Evolutionary conservation across 208 protist species (phyloP).

Genomic region (Cochliopodium minus): DNA sequence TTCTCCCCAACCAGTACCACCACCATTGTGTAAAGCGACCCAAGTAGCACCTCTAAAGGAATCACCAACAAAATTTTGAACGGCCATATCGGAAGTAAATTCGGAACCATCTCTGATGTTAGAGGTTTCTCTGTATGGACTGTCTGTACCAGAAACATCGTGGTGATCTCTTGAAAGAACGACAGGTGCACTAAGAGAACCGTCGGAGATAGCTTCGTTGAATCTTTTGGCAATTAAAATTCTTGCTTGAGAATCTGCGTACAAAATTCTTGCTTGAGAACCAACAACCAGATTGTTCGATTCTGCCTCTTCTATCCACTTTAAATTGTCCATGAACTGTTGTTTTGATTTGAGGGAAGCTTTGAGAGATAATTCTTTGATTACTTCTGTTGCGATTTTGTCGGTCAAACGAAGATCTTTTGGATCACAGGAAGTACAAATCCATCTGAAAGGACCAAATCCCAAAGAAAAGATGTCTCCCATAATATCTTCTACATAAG

Average conservation of each 20-base stretch:
- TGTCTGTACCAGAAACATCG: constrained; percentile 55
- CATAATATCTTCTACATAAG: constrained; percentile 69
- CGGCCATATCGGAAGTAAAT: constrained; percentile 56
- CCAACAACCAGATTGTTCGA: constrained; percentile 58
- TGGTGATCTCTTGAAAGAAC: constrained; percentile 55
- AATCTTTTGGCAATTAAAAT: constrained; percentile 44
- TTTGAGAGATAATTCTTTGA: constrained; percentile 17
- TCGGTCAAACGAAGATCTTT: constrained; percentile 47
- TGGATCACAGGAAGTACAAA: constrained; percentile 39
- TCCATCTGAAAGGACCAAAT: constrained; percentile 62
- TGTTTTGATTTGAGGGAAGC: background rate
- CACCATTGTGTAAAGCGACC: constrained; percentile 60
- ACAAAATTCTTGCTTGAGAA: constrained; percentile 61
- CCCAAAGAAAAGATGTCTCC: constrained; percentile 59
- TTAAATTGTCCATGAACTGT: constrained; percentile 49
- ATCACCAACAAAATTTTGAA: constrained; percentile 49
- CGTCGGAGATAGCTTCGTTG: constrained; percentile 45
- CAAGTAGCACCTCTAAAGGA: constrained; percentile 48
- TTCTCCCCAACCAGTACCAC: constrained; percentile 57
- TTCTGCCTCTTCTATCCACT: constrained; percentile 49
- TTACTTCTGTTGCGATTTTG: constrained; percentile 43
- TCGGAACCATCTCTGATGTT: constrained; percentile 53
- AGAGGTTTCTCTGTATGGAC: constrained; percentile 55
- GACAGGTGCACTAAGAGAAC: constrained; percentile 35
- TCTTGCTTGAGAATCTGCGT: constrained; percentile 41